A percentile compares a stretch with the other conserved stretches of the same genome.
phyloP scores from a whole-genome alignment of 495 filamentous ascomycete genomes.

The Penicillium cinerascens region DNA sequence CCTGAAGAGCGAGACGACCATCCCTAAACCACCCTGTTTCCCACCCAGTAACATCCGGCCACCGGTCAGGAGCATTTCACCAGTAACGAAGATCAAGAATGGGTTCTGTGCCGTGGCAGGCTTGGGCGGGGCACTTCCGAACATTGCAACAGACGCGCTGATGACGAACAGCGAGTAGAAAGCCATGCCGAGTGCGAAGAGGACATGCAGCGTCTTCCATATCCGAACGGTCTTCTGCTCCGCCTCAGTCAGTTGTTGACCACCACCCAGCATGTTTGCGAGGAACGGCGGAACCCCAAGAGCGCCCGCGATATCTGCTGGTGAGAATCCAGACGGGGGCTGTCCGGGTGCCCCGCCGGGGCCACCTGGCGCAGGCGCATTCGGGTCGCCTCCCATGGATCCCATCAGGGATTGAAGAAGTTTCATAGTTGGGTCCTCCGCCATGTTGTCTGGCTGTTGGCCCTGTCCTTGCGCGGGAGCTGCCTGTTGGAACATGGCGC shows the following conservation, averaged over 20 bases:
- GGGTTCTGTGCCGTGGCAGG: slow-evolving; percentile 62
- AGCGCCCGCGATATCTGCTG: slow-evolving; percentile 32
- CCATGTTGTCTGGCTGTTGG: slow-evolving; percentile 26
- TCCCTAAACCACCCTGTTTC: slow-evolving; percentile 40
- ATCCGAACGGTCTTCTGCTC: slow-evolving; percentile 50
- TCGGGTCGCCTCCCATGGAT: slow-evolving; percentile 33
- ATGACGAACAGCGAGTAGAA: slow-evolving; percentile 58
- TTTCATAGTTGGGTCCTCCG: slow-evolving; percentile 58
- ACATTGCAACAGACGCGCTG: slow-evolving; percentile 35
- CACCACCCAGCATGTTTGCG: slow-evolving; percentile 35
- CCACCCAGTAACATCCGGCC: slow-evolving; percentile 58
- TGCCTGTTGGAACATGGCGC: slow-evolving; percentile 38
- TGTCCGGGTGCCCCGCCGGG: slow-evolving; percentile 8
- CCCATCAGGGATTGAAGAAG: slow-evolving; percentile 60
- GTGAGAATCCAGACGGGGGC: slow-evolving; percentile 24
- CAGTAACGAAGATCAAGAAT: slow-evolving; percentile 80
- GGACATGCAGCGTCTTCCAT: slow-evolving; percentile 73
- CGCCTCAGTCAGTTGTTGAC: slow-evolving; percentile 31
- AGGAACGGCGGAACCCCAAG: slow-evolving; percentile 46
- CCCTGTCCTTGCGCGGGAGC: slow-evolving; percentile 33
- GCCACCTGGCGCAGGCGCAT: slow-evolving; percentile 31
- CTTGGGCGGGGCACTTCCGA: slow-evolving; percentile 50
- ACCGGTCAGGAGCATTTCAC: slow-evolving; percentile 68
- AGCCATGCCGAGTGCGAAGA: slow-evolving; percentile 68
- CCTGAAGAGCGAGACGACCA: slow-evolving; percentile 57